These are phyloP conservation scores for Hypoxylon sp. DNA, from an alignment of 2,329 filamentous ascomycete species.

Conservation along the genomic window DNA sequence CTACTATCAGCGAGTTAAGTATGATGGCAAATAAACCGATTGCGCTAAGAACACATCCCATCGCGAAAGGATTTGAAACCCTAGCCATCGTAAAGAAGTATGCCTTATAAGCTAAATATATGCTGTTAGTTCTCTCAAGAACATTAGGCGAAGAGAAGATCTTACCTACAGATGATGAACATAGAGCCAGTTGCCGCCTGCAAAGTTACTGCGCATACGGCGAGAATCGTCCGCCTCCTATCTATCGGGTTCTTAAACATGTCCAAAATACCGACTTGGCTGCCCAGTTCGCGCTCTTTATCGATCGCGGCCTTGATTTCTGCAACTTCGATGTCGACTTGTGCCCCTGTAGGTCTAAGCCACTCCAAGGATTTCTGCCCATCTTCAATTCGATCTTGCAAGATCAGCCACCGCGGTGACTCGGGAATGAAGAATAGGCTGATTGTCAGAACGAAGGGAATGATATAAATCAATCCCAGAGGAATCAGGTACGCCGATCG, in stretches of 20 bases:
- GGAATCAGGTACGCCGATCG: slow-evolving; percentile 54
- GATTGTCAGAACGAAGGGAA: slow-evolving; percentile 50
- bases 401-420: slow-evolving; percentile 54
- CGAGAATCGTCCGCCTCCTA: slow-evolving; percentile 60
- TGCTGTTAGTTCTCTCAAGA: slow-evolving; percentile 1
- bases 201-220: slow-evolving; percentile 60
- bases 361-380: slow-evolving; percentile 56
- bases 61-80: slow-evolving; percentile 65
- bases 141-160: neutral
- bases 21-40: slow-evolving; percentile 66
- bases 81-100: slow-evolving; percentile 70
- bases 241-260: slow-evolving; percentile 63
- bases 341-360: slow-evolving; percentile 55
- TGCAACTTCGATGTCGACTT: slow-evolving; percentile 54
- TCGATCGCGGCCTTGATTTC: slow-evolving; percentile 57
- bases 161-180: slow-evolving; percentile 62
- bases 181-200: slow-evolving; percentile 63
- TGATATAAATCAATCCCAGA: slow-evolving; percentile 53
- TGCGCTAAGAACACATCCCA: slow-evolving; percentile 65
- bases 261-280: slow-evolving; percentile 57
- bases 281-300: slow-evolving; percentile 55
- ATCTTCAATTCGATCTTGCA: slow-evolving; percentile 51
- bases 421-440: slow-evolving; percentile 55
- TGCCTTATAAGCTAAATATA: slow-evolving; percentile 61
- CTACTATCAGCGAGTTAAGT: slow-evolving; percentile 64